phyloP scores from a whole-genome alignment of 2,329 filamentous ascomycete genomes.

The Ophiocordyceps camponoti-saundersi region DNA sequence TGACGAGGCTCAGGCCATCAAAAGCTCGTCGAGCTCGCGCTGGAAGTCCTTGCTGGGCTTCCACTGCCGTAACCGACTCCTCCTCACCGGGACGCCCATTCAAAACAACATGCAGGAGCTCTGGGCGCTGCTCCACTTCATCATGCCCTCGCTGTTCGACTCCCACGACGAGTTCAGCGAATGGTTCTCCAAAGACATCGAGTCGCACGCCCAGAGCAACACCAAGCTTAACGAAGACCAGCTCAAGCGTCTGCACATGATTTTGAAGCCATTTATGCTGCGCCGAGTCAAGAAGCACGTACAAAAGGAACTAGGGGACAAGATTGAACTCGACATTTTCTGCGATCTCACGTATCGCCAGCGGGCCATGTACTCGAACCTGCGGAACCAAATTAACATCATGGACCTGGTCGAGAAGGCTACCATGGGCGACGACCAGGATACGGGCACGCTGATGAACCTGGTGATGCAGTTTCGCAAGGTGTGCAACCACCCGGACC shows the following conservation, averaged over 20 bases:
- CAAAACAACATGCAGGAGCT: constrained; percentile 99
- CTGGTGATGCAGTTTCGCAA: constrained; percentile 99
- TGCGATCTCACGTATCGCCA: constrained; percentile 95
- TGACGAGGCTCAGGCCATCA: constrained; percentile 97
- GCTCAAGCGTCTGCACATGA: constrained; percentile 93
- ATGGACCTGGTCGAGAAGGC: constrained; percentile 98
- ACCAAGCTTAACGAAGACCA: constrained; percentile 99
- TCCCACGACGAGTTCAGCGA: constrained; percentile 86
- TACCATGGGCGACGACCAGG: constrained; percentile 81
- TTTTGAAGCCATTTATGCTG: constrained; percentile 98
- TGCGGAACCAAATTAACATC: constrained; percentile 94
- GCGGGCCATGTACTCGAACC: constrained; percentile 77
- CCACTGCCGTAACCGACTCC: constrained; percentile 82
- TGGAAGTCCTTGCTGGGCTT: constrained; percentile 94
- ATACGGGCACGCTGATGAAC: constrained; percentile 95
- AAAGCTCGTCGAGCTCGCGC: constrained; percentile 86
- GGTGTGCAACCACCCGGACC: constrained; percentile 94
- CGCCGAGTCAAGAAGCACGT: constrained; percentile 99
- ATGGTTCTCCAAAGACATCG: constrained; percentile 92
- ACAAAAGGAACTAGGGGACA: constrained; percentile 96
- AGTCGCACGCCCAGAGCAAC: constrained; percentile 95
- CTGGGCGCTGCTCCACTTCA: constrained; percentile 95
- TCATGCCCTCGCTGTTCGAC: constrained; percentile 98
- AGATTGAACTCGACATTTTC: constrained; percentile 92
- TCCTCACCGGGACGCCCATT: constrained; percentile 92